These are phyloP conservation scores for Candida khao-thaluensis DNA, from an alignment of 805 yeast species.

Conservation along the genomic window DNA sequence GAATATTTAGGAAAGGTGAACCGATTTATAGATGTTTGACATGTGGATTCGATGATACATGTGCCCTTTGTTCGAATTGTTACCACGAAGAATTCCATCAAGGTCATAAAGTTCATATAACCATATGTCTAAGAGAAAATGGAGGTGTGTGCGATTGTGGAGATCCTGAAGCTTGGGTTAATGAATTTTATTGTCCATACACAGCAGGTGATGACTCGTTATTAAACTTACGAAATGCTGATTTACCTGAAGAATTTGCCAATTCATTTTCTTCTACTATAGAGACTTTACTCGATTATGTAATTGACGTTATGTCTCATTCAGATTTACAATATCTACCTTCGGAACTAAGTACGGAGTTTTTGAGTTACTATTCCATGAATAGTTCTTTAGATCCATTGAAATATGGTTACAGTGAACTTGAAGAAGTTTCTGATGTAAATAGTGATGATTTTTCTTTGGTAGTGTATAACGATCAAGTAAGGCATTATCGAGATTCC, in stretches of 20 bases:
- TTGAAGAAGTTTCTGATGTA: conserved; percentile 19
- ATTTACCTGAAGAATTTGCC: conserved; percentile 46
- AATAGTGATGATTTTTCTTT: conserved; percentile 54
- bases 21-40: conserved; percentile 77
- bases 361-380: conserved; percentile 28
- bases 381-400: conserved; percentile 35
- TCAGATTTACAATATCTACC: conserved; percentile 41
- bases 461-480: conserved; percentile 74
- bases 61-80: conserved; percentile 79
- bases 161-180: conserved; percentile 79
- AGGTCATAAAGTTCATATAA: conserved; percentile 69
- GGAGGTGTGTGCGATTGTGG: conserved; percentile 92
- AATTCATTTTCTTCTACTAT: conserved; percentile 41
- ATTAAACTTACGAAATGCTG: conserved; percentile 7
- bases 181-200: conserved; percentile 48
- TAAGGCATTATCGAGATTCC: conserved; percentile 73
- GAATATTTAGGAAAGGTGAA: conserved; percentile 72
- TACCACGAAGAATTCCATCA: conserved; percentile 65
- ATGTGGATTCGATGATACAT: conserved; percentile 77
- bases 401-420: conserved; percentile 44
- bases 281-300: conserved; percentile 52
- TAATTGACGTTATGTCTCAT: conserved; percentile 58
- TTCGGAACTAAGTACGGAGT: conserved; percentile 23
- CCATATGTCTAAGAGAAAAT: conserved; percentile 62
- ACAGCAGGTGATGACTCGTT: conserved; percentile 14